Evolutionary conservation across 257 asterid genomes (phyloP).

Genomic region (Capsicum rhomboideum): DNA sequence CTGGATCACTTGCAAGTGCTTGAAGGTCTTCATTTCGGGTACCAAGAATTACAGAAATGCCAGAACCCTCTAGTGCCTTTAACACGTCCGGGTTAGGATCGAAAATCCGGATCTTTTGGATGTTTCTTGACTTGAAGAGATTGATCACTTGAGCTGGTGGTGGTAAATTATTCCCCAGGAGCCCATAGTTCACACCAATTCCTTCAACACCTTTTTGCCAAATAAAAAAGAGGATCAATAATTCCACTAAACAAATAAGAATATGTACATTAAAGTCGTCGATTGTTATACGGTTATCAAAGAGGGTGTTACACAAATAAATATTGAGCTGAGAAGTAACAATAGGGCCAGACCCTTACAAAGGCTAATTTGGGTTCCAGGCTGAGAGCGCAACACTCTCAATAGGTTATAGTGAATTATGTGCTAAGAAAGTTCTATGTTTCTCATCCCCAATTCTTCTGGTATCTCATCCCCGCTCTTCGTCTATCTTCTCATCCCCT

Average conservation of each 20-base stretch:
- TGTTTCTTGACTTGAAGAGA: constrained; percentile 4
- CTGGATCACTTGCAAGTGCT: constrained; percentile 11
- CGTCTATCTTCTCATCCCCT: too few relatives aligned
- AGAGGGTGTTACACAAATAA: too few relatives aligned
- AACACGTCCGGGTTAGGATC: constrained; percentile 17
- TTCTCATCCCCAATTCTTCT: too few relatives aligned
- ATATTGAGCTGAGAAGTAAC: too few relatives aligned
- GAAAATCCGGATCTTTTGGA: constrained; percentile 18
- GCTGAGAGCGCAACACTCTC: too few relatives aligned
- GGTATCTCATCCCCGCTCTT: too few relatives aligned
- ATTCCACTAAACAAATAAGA: neutral
- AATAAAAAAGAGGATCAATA: neutral
- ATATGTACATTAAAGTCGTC: neutral
- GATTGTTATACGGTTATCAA: too few relatives aligned
- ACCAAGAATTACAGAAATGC: constrained; percentile 23
- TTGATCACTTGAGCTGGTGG: constrained; percentile 11
- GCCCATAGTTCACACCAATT: constrained; percentile 35
- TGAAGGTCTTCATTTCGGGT: constrained; percentile 18
- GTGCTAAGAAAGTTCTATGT: too few relatives aligned
- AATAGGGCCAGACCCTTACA: too few relatives aligned
- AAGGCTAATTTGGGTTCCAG: too few relatives aligned
- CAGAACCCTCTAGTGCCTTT: constrained; percentile 20
- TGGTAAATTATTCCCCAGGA: constrained; percentile 28
- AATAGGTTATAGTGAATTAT: too few relatives aligned
- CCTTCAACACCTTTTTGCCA: constrained; percentile 14